Conservation (phyloP, 805 yeast species). For the Candida silvicultrix region DNA sequence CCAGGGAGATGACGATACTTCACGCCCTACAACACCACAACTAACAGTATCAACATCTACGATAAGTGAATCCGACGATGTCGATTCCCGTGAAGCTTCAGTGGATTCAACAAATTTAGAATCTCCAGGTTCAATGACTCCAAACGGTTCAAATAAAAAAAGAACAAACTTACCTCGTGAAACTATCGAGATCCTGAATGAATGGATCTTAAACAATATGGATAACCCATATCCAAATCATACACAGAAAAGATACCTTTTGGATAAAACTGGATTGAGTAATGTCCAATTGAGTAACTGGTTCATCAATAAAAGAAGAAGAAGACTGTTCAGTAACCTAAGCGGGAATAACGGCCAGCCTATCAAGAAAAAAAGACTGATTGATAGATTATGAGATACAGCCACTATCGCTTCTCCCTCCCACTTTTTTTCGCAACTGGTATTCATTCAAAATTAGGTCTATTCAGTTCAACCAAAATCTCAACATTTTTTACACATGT, state of each 20-base stretch:
- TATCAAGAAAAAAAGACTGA: conserved; percentile 24
- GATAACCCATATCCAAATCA: conserved; percentile 83
- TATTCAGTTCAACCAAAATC: no score
- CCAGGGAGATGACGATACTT: background rate
- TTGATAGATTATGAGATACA: conserved; percentile 16
- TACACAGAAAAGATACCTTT: conserved; percentile 63
- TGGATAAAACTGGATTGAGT: conserved; percentile 69
- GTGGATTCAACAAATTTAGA: conserved; percentile 11
- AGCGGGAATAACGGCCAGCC: conserved; percentile 26
- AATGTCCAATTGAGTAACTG: conserved; percentile 79
- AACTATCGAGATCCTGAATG: conserved; percentile 63
- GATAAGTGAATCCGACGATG: background rate
- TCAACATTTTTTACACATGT: no score
- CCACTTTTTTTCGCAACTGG: no score
- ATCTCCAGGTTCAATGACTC: conserved; percentile 7
- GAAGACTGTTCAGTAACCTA: conserved; percentile 42
- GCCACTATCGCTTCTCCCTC: no score
- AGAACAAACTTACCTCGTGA: conserved; percentile 76
- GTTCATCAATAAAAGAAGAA: conserved; percentile 83
- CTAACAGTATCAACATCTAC: conserved; percentile 3
- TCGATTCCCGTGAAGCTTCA: conserved; percentile 11
- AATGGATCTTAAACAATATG: conserved; percentile 70
- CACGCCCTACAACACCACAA: background rate
- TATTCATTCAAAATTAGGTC: no score
- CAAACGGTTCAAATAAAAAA: conserved; percentile 24